A percentile compares a stretch with the other conserved stretches of the same genome.
Evolutionary conservation across 2,329 filamentous ascomycete species (phyloP).

Genomic region (Biscogniauxia mediterranea): DNA sequence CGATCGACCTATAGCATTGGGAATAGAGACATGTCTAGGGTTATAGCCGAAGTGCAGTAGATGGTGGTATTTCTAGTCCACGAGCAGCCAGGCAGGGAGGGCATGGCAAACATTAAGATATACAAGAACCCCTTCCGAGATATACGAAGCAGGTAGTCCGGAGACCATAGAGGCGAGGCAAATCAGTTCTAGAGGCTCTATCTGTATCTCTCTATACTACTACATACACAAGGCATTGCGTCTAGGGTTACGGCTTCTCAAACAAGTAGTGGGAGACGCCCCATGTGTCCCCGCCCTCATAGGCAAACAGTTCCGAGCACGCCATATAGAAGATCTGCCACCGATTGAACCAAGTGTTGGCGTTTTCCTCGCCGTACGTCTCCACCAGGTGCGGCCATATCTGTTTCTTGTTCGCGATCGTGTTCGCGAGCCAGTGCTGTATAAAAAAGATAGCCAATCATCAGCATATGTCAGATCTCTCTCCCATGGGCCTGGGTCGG

Average conservation of each 20-base stretch:
- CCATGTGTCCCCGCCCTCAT: constrained; percentile 64
- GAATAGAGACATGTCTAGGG: background rate
- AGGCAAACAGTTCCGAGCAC: constrained; percentile 67
- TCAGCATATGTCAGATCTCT: background rate
- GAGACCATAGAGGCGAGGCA: constrained; percentile 8
- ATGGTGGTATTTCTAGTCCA: constrained; percentile 5
- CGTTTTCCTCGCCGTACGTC: constrained; percentile 62
- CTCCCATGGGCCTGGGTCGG: too few relatives aligned
- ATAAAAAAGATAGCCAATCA: constrained; percentile 20
- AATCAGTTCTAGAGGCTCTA: constrained; percentile 7
- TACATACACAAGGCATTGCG: constrained; percentile 6
- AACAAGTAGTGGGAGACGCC: constrained; percentile 67
- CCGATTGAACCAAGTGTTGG: constrained; percentile 62
- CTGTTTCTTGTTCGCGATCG: constrained; percentile 55
- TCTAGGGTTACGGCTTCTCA: constrained; percentile 45
- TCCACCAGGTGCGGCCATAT: constrained; percentile 64
- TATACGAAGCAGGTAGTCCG: constrained; percentile 1
- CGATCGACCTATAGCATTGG: background rate
- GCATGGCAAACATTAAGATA: constrained; percentile 6
- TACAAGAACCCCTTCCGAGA: background rate
- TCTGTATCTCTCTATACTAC: constrained; percentile 1
- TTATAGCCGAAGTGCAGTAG: constrained; percentile 1
- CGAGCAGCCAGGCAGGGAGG: constrained; percentile 1
- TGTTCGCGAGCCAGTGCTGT: constrained; percentile 60
- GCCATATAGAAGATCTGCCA: constrained; percentile 75